Percentiles rank a stretch among this genome's conserved stretches.
Conservation (phyloP, 2,329 filamentous ascomycete genomes). For the Botrytis deweyae region DNA sequence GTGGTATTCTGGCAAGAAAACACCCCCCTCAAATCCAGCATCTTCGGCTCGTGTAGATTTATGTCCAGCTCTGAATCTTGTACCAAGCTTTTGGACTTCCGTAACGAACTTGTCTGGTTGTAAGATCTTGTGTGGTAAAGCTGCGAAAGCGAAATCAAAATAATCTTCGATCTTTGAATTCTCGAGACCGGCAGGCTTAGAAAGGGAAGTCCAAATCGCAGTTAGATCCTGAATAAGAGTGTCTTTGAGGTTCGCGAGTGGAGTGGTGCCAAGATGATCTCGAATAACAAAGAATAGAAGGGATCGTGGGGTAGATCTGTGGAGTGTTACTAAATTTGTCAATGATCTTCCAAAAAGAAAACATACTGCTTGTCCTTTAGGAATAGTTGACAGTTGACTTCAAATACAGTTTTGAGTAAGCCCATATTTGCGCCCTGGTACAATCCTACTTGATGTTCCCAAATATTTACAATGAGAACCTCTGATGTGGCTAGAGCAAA, state of each 20-base stretch:
- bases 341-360: slow-evolving; percentile 18
- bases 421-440: slow-evolving; percentile 99
- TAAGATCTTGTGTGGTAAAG: slow-evolving; percentile 93
- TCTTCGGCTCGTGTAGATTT: slow-evolving; percentile 67
- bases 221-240: slow-evolving; percentile 88
- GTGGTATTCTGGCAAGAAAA: slow-evolving; percentile 94
- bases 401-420: slow-evolving; percentile 95
- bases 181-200: slow-evolving; percentile 87
- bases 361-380: slow-evolving; percentile 88
- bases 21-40: slow-evolving; percentile 71
- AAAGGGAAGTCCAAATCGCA: slow-evolving; percentile 89
- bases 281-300: slow-evolving; percentile 98
- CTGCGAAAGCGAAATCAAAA: slow-evolving; percentile 97
- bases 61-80: slow-evolving; percentile 79
- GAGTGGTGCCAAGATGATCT: slow-evolving; percentile 91
- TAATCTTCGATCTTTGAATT: slow-evolving; percentile 91
- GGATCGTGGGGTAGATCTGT: slow-evolving; percentile 79
- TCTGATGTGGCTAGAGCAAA: slow-evolving; percentile 97
- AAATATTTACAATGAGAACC: slow-evolving; percentile 97
- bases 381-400: slow-evolving; percentile 96
- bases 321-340: slow-evolving; percentile 30
- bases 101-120: slow-evolving; percentile 86
- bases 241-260: slow-evolving; percentile 82
- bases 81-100: slow-evolving; percentile 77
- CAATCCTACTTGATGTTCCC: slow-evolving; percentile 97